A percentile compares a stretch with the other conserved stretches of the same genome.
phyloP scores from a whole-genome alignment of 208 protist species.

The Leishmania mexicana region DNA sequence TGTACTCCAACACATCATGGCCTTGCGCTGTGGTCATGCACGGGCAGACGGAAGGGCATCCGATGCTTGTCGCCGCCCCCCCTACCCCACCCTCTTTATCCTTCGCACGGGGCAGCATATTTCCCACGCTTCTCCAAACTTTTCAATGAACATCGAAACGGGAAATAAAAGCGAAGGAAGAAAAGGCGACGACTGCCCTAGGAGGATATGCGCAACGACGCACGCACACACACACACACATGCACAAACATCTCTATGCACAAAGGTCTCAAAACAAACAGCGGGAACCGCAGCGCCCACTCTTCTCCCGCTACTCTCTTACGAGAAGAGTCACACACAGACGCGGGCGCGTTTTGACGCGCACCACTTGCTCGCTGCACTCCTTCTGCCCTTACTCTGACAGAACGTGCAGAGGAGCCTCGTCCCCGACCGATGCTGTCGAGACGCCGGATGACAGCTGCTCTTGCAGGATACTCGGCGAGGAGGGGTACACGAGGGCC shows the following conservation, averaged over 20 bases:
- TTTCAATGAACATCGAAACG: background rate
- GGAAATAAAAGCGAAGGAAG: background rate
- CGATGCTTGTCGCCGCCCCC: background rate
- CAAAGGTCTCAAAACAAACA: background rate
- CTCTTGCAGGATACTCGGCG: conserved; percentile 29
- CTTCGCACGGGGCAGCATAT: background rate
- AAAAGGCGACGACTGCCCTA: background rate
- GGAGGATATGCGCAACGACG: background rate
- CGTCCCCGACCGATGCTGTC: background rate
- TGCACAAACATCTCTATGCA: background rate
- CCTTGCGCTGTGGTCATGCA: background rate
- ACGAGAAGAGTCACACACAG: background rate
- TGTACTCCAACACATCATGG: background rate
- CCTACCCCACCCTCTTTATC: no score
- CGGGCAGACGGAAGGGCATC: background rate
- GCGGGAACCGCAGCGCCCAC: background rate
- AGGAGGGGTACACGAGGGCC: conserved; percentile 9
- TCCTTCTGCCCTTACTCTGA: background rate
- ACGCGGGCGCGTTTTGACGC: background rate
- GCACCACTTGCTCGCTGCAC: background rate
- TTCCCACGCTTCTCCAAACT: background rate
- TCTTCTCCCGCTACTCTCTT: background rate
- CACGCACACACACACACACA: conserved; percentile 1
- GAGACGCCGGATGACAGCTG: conserved; percentile 15
- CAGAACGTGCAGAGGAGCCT: background rate